These are phyloP conservation scores for Pichia sp. DNA, from an alignment of 1,139 yeast species.

Conservation along the genomic window DNA sequence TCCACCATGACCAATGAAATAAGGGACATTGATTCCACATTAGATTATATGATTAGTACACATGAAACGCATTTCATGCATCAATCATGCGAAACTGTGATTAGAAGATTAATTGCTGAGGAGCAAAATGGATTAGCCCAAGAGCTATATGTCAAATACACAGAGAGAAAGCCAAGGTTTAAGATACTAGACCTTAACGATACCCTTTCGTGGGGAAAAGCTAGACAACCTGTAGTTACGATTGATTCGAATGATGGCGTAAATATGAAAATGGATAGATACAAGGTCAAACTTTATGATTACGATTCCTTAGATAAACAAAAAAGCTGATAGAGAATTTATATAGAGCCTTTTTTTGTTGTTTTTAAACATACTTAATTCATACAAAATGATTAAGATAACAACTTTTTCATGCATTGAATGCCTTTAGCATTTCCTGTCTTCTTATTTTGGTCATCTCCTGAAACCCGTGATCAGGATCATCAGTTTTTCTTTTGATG, in stretches of 20 bases:
- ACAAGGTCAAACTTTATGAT: constrained; percentile 20
- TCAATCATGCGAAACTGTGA: constrained; percentile 11
- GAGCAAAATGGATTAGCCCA: constrained; percentile 16
- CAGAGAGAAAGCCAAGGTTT: constrained; percentile 9
- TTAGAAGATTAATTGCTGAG: constrained; percentile 13
- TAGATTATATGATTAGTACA: constrained; percentile 10
- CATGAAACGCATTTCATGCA: constrained; percentile 3
- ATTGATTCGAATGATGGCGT: constrained; percentile 12
- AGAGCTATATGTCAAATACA: constrained; percentile 15
- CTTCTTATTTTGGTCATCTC: constrained; percentile 18
- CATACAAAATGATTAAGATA: neutral
- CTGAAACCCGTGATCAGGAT: constrained; percentile 11
- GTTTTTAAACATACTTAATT: neutral
- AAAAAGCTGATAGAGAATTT: constrained; percentile 1
- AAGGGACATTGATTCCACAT: constrained; percentile 14
- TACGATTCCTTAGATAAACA: constrained; percentile 17
- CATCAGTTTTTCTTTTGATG: neutral
- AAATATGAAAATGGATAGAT: constrained; percentile 14
- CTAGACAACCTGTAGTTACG: constrained; percentile 6
- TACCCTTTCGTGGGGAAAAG: constrained; percentile 7
- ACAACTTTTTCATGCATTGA: neutral
- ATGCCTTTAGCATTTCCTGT: constrained; percentile 19
- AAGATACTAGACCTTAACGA: constrained; percentile 9
- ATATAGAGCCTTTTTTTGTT: constrained; percentile 1
- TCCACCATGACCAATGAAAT: constrained; percentile 11